Conservation (phyloP, 495 filamentous ascomycete genomes). For the Aspergillus carlsbadensis region DNA sequence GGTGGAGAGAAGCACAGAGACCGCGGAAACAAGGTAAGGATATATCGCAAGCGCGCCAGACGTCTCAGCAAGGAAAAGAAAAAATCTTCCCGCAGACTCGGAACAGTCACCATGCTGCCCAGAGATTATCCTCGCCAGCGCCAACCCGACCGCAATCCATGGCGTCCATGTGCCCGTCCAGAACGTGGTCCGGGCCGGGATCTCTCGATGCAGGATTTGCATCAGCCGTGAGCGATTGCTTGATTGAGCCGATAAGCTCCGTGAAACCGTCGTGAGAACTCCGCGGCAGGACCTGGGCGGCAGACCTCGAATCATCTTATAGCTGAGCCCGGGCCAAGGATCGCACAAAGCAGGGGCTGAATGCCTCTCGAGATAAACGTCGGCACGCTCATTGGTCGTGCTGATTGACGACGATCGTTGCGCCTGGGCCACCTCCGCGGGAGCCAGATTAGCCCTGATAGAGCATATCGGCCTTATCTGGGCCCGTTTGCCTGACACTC, state of each 20-base stretch:
- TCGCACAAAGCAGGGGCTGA: neutral
- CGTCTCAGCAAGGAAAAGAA: neutral
- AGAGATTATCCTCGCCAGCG: neutral
- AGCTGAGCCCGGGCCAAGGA: constrained; percentile 5
- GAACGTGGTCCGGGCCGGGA: neutral
- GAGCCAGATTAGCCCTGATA: constrained; percentile 8
- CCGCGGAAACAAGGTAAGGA: neutral
- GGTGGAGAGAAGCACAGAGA: neutral
- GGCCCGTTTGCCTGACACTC: neutral
- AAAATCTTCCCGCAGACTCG: neutral
- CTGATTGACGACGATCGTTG: neutral
- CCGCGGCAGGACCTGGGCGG: constrained; percentile 1
- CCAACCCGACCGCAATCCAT: neutral
- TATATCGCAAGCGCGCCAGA: constrained; percentile 8
- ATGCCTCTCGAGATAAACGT: constrained; percentile 5
- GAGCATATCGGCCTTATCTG: constrained; percentile 8
- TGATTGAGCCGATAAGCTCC: constrained; percentile 12
- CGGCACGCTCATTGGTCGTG: constrained; percentile 3
- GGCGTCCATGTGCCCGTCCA: neutral
- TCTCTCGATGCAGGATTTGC: constrained; percentile 1
- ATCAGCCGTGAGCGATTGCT: constrained; percentile 5
- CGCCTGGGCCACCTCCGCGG: constrained; percentile 10
- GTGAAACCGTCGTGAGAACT: constrained; percentile 1
- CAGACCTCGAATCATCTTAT: neutral
- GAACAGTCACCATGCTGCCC: neutral